A percentile compares a stretch with the other conserved stretches of the same genome.
Evolutionary conservation across 176 grass and related monocot species (phyloP).

Genomic region (Themeda triandra): DNA sequence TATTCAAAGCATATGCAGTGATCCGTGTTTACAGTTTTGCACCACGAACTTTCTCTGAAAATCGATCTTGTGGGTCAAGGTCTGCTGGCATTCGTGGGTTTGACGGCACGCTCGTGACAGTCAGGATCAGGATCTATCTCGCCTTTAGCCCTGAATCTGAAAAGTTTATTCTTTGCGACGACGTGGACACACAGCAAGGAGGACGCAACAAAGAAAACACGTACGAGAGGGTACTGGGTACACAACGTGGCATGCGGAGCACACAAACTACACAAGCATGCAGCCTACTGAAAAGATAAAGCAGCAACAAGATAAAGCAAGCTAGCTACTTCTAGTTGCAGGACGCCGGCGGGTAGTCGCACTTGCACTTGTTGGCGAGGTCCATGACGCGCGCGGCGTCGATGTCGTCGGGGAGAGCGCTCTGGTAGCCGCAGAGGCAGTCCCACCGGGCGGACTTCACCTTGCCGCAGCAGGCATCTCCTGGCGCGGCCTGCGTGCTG

Average conservation of each 20-base stretch:
- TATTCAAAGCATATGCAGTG: background rate
- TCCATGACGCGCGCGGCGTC: conserved; percentile 28
- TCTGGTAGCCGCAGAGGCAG: conserved; percentile 36
- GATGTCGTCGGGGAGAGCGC: background rate
- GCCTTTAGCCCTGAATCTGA: background rate
- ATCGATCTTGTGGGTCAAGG: background rate
- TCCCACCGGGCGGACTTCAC: background rate
- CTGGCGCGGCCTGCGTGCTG: background rate
- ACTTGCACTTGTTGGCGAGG: conserved; percentile 54
- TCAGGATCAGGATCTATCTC: background rate
- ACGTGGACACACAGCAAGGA: background rate
- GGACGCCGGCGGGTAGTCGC: background rate
- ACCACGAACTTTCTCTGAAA: background rate
- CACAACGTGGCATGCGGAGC: background rate
- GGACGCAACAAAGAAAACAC: background rate
- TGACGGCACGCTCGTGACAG: background rate
- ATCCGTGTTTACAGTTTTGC: background rate
- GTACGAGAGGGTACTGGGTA: background rate
- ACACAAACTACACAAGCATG: background rate
- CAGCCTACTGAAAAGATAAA: background rate
- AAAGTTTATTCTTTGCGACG: conserved; percentile 10
- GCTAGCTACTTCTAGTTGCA: background rate
- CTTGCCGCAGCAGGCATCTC: conserved; percentile 15
- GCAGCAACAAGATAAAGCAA: background rate
- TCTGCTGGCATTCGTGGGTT: background rate